Base-by-base conservation (phyloP, 495 filamentous ascomycete genomes). In the Pyronema domesticum region DNA sequence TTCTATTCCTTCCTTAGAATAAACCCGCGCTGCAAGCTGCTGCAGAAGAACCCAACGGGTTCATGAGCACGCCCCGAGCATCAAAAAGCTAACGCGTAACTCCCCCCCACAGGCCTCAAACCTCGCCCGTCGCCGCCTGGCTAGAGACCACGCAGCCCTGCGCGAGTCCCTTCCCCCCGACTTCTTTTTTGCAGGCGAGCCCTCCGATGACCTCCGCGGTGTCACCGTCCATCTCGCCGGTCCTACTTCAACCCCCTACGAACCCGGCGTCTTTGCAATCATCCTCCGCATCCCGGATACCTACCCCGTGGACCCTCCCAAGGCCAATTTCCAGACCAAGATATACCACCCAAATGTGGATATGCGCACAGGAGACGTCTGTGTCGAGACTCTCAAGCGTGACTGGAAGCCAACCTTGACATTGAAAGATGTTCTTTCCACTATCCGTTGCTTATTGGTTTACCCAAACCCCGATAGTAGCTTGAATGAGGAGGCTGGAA, bases 261-360 rank as follows among this genome's bases (percentile, higher is more conserved):
- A 76, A 71, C 53, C 65, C 19, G 63, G 63, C 8, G 45, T 66
- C 10, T 65, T 62, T 36, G 57, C 54, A 8, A 49, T 85, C 8
- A 72, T 77, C 46, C 67, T 85, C 33, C 74, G 74, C 40, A 80
- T 85, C 52, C 81, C 81, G 1, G 67, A 72, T 1, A 77, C 74
- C 46, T 85, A 84, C 57, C 81, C 81, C 5, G 69, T 71, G 19
- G 75, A 71, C 15, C 80, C 81, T 34, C 81, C 81, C 6, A 84
- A 78, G 53, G 81, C 81, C 6, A 71, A 70, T 15, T 85, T 85
- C 60, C 73, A 72, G 47, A 85, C 81, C 7, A 72, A 74, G 35
- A 81, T 85, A 23, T 85, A 80, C 74, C 81, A 85, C 57, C 81
- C 81, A 0, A 85, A 85, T 58, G 76, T 85, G 52, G 81, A 85